Percentiles rank a stretch among this genome's conserved stretches.
phyloP scores from a whole-genome alignment of 1,139 yeast species.

The Blastobotrys buckinghamii region DNA sequence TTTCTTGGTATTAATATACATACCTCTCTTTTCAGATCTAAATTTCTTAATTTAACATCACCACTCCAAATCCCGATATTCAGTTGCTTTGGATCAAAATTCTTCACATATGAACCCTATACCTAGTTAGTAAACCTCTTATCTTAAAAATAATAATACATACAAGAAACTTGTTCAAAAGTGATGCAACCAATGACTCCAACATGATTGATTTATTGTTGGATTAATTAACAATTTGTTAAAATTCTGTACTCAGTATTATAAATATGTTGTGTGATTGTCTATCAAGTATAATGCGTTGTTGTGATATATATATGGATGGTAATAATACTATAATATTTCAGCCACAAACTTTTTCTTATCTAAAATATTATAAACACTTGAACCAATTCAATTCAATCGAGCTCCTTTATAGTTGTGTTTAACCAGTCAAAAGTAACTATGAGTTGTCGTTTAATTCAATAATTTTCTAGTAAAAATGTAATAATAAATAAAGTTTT shows the following conservation, averaged over 20 bases:
- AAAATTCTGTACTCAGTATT: no score
- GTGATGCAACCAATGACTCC: conserved; percentile 49
- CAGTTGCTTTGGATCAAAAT: conserved; percentile 89
- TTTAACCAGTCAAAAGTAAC: no score
- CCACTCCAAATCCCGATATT: conserved; percentile 98
- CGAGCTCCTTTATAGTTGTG: no score
- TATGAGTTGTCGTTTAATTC: no score
- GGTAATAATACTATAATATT: no score
- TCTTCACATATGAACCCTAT: conserved; percentile 57
- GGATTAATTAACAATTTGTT: no score
- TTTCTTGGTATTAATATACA: conserved; percentile 12
- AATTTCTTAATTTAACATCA: conserved; percentile 77
- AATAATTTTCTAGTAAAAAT: no score
- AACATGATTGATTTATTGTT: conserved; percentile 36
- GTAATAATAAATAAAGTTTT: no score
- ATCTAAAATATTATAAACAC: no score
- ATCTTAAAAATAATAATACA: conserved; percentile 8
- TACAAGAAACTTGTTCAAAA: conserved; percentile 46
- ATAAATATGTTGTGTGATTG: no score
- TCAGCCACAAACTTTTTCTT: neutral
- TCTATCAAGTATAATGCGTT: neutral
- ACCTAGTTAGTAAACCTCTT: conserved; percentile 6
- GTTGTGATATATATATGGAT: neutral
- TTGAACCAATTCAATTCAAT: no score
- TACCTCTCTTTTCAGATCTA: conserved; percentile 65